These are phyloP conservation scores for Psilocybe azurescens DNA, from an alignment of 768 basidiomycete species.

Conservation along the genomic window DNA sequence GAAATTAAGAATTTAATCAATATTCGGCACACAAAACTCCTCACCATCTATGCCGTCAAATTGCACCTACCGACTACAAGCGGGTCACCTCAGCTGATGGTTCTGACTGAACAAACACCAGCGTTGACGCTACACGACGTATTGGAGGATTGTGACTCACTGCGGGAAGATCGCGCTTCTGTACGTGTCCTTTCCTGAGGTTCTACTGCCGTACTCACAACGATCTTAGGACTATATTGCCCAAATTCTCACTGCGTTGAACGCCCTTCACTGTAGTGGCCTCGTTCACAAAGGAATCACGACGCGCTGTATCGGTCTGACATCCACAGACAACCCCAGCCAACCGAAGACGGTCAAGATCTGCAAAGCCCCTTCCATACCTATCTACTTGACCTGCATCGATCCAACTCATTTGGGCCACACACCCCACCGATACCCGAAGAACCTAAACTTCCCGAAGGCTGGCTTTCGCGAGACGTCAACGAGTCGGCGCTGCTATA, in stretches of 20 bases:
- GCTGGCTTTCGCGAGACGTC: slow-evolving; percentile 79
- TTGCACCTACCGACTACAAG: slow-evolving; percentile 54
- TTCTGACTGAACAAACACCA: slow-evolving; percentile 77
- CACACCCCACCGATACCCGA: slow-evolving; percentile 37
- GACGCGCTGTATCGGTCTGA: slow-evolving; percentile 65
- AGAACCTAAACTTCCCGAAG: slow-evolving; percentile 13
- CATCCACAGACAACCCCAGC: slow-evolving; percentile 50
- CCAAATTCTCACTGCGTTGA: slow-evolving; percentile 74
- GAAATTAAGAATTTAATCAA: slow-evolving; percentile 66
- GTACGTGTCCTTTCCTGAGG: slow-evolving; percentile 42
- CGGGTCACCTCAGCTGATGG: slow-evolving; percentile 57
- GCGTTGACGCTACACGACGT: slow-evolving; percentile 72
- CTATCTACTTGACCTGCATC: slow-evolving; percentile 77
- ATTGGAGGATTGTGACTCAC: slow-evolving; percentile 74
- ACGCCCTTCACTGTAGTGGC: slow-evolving; percentile 65
- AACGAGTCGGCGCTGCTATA: slow-evolving; percentile 79
- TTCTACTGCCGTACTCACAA: not conserved
- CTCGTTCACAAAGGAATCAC: slow-evolving; percentile 75
- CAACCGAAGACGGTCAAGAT: slow-evolving; percentile 76
- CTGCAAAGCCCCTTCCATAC: slow-evolving; percentile 73
- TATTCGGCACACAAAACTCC: slow-evolving; percentile 70
- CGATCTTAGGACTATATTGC: slow-evolving; percentile 69
- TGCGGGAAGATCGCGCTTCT: slow-evolving; percentile 74
- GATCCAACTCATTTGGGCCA: slow-evolving; percentile 79
- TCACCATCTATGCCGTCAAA: slow-evolving; percentile 71